Evolutionary conservation across 2,329 filamentous ascomycete genomes (phyloP), one percentile per base, ranked within the genome.

Genomic region (Pyricularia sp.): DNA sequence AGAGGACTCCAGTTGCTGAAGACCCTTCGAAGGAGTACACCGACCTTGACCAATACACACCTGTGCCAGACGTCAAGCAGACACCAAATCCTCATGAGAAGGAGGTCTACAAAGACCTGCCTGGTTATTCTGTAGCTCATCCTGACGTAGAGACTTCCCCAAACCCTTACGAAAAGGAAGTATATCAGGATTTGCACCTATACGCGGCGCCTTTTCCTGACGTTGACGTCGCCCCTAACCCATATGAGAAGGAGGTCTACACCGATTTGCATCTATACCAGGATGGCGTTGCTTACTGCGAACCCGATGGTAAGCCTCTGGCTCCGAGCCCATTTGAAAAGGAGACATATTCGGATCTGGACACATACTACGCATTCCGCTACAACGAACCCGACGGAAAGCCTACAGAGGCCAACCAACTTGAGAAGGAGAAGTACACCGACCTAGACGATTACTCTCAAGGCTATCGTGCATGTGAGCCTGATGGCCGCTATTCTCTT

Each of bases 11-110:
- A 6, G 70, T 72, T 0, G 69, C 68, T 7, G 71, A 78, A 61
- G 73, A 78, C 58, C 68, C 74, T 17, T 69, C 76, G 33, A 70
- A 74, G 36, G 73, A 78, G 68, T 80, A 83, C 69, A 75, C 81
- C 2, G 82, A 85, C 65, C 73, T 85, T 64, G 71, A 77, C 69
- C 74, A 79, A 58, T 83, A 82, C 69, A 76, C 74, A 1, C 77
- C 79, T 65, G 31, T 70, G 68, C 6, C 64, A 55, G 70, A 67
- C 42, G 71, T 73, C 30, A 72, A 73, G 61, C 71, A 0, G 36
- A 73, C 59, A 71, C 71, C 30, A 58, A 72, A 69, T 69, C 71
- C 3, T 25, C 65, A 42, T 23, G 65, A 36, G 23, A 55, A 66
- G 65, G 25, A 50, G 23, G 36, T n/a, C n/a, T 70, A 72, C 67